These are phyloP conservation scores for Davidsoniella eucalypti DNA, from an alignment of 2,329 filamentous ascomycete species.

Conservation along the genomic window DNA sequence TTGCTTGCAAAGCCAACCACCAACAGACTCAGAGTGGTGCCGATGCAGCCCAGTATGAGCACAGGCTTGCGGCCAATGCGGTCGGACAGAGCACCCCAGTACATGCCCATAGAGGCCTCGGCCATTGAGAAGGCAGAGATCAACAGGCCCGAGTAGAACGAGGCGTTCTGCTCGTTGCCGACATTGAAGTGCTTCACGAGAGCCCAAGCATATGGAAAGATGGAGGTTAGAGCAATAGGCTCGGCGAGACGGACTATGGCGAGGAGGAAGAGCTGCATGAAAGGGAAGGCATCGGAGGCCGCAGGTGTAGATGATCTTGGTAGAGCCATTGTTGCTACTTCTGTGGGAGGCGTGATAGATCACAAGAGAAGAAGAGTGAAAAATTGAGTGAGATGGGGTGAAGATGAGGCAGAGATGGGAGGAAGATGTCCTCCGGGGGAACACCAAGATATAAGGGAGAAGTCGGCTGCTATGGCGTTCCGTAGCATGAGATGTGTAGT, in stretches of 20 bases:
- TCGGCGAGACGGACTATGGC: constrained; percentile 86
- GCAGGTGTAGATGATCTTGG: neutral
- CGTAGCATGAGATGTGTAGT: too few relatives aligned
- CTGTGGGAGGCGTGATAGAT: neutral
- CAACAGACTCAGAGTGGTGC: constrained; percentile 69
- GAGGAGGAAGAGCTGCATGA: constrained; percentile 66
- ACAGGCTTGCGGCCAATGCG: constrained; percentile 72
- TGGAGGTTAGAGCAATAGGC: constrained; percentile 81
- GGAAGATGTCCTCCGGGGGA: too few relatives aligned
- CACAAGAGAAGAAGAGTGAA: neutral
- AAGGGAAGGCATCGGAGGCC: constrained; percentile 41
- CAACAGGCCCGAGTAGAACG: constrained; percentile 73
- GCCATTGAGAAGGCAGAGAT: constrained; percentile 74
- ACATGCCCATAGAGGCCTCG: constrained; percentile 72
- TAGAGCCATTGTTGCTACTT: neutral
- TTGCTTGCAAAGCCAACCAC: constrained; percentile 69
- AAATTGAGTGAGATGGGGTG: neutral
- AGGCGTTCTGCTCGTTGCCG: constrained; percentile 58
- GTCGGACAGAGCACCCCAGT: constrained; percentile 75
- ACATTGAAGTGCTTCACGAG: constrained; percentile 63
- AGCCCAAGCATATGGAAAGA: constrained; percentile 83
- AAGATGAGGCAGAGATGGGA: too few relatives aligned
- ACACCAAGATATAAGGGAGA: too few relatives aligned
- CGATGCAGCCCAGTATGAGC: constrained; percentile 61
- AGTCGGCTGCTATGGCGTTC: too few relatives aligned